phyloP scores from a whole-genome alignment of 768 basidiomycete genomes.

The Boletus vermiculosoides region DNA sequence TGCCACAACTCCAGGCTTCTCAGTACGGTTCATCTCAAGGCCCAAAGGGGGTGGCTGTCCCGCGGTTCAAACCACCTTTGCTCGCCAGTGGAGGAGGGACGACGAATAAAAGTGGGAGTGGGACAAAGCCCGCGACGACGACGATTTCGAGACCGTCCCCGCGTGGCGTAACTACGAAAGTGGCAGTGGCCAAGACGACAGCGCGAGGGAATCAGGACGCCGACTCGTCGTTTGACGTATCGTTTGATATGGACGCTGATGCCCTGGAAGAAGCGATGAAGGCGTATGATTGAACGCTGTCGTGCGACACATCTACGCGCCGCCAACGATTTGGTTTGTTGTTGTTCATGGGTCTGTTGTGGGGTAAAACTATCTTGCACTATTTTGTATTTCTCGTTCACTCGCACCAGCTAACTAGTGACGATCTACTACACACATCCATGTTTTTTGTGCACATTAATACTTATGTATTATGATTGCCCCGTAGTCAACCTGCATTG shows the following conservation, averaged over 20 bases:
- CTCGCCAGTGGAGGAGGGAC: constrained; percentile 7
- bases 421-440: constrained; percentile 7
- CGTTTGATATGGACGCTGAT: constrained; percentile 31
- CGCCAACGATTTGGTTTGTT: not conserved
- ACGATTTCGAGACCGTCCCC: not conserved
- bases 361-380: not conserved
- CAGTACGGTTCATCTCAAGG: constrained; percentile 23
- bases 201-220: constrained; percentile 12
- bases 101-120: not conserved
- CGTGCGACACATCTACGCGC: not conserved
- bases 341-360: too few relatives aligned
- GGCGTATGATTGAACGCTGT: constrained; percentile 24
- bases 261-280: constrained; percentile 33
- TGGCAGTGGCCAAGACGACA: not conserved
- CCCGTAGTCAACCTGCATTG: not conserved
- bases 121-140: not conserved
- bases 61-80: constrained; percentile 32
- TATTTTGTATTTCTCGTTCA: not conserved
- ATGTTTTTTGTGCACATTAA: constrained; percentile 1
- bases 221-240: constrained; percentile 34
- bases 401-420: not conserved
- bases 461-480: not conserved
- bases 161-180: not conserved
- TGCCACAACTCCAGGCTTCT: constrained; percentile 13
- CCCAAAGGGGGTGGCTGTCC: constrained; percentile 15